Conservation (phyloP, 495 filamentous ascomycete genomes). For the Mycothermus thermophilus region DNA sequence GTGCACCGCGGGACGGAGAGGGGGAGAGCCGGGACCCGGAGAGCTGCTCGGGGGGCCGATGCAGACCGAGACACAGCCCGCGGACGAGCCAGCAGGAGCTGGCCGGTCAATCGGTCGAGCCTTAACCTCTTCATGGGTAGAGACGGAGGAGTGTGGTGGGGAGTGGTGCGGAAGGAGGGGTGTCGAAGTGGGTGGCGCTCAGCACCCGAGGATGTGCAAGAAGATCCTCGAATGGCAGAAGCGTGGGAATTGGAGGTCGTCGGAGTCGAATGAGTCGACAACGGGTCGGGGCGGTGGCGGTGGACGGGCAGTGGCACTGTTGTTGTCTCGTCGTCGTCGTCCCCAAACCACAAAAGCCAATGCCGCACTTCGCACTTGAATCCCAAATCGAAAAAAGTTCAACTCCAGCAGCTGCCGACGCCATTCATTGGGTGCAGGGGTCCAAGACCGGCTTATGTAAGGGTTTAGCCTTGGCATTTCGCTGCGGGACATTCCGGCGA, state of each 20-base stretch:
- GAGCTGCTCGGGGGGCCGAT: conserved; percentile 23
- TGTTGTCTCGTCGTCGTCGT: no score
- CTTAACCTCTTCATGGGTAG: conserved; percentile 31
- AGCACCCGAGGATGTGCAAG: neutral
- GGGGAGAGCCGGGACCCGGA: conserved; percentile 7
- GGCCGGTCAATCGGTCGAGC: conserved; percentile 22
- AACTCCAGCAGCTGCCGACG: no score
- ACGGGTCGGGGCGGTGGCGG: conserved; percentile 1
- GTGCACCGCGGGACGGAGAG: conserved; percentile 5
- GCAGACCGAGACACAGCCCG: conserved; percentile 13
- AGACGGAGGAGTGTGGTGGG: conserved; percentile 1
- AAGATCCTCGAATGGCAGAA: no score
- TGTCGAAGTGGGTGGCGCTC: neutral
- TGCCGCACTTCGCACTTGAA: no score
- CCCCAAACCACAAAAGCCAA: no score
- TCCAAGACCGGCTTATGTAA: conserved; percentile 15
- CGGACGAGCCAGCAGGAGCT: conserved; percentile 21
- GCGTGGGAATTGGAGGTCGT: neutral
- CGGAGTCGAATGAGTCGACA: neutral
- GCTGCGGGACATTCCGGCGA: no score
- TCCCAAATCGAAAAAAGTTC: conserved; percentile 10
- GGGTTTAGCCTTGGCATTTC: conserved; percentile 1
- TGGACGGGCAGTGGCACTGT: no score
- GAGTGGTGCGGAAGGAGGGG: neutral
- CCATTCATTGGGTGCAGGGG: conserved; percentile 11